Evolutionary conservation across 2,329 filamentous ascomycete genomes (phyloP).

Genomic region (Xylariales sp.): DNA sequence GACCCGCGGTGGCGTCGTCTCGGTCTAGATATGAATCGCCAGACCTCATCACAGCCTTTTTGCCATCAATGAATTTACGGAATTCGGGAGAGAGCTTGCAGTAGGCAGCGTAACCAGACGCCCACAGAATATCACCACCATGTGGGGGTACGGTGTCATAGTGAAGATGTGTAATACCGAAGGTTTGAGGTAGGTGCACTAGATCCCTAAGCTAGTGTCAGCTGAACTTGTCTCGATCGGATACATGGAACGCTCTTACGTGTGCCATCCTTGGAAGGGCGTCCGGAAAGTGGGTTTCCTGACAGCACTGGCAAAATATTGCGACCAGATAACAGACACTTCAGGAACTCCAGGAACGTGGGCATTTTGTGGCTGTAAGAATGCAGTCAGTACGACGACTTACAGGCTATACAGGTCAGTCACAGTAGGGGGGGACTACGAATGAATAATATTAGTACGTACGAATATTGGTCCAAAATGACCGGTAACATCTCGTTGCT

Average conservation of each 20-base stretch:
- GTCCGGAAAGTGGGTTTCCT: slow-evolving; percentile 24
- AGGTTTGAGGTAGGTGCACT: slow-evolving; percentile 12
- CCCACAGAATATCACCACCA: slow-evolving; percentile 21
- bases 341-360: slow-evolving; percentile 24
- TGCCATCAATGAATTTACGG: slow-evolving; percentile 25
- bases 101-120: slow-evolving; percentile 23
- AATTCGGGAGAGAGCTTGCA: slow-evolving; percentile 24
- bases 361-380: slow-evolving; percentile 19
- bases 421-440: background rate
- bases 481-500: slow-evolving; percentile 13
- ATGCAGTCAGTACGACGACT: background rate
- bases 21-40: slow-evolving; percentile 18
- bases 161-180: slow-evolving; percentile 25
- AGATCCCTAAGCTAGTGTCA: slow-evolving; percentile 10
- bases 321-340: slow-evolving; percentile 17
- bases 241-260: slow-evolving; percentile 4
- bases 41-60: slow-evolving; percentile 21
- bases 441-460: slow-evolving; percentile 1
- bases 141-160: slow-evolving; percentile 19
- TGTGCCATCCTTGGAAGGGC: slow-evolving; percentile 28
- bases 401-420: background rate
- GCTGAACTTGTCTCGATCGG: background rate
- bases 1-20: slow-evolving; percentile 10
- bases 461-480: slow-evolving; percentile 19
- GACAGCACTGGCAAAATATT: slow-evolving; percentile 14